Percentiles rank a stretch among this genome's conserved stretches.
Evolutionary conservation across 106 monocot genomes (phyloP).

Genomic region (Triglochin maritima): DNA sequence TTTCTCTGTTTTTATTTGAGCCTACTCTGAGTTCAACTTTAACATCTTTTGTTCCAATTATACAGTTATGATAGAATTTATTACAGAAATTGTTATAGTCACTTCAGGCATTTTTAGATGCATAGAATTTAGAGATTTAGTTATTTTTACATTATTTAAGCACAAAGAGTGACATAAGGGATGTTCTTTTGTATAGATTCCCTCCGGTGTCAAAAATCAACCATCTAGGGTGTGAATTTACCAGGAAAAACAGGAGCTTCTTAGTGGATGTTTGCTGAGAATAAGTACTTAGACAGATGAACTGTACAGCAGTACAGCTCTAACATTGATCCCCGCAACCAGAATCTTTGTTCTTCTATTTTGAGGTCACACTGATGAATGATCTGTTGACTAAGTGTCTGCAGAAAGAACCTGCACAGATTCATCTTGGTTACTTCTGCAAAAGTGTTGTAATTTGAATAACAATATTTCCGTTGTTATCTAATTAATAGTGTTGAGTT

Average conservation of each 20-base stretch:
- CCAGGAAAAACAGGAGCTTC: constrained; percentile 21
- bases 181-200: neutral
- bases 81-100: no score
- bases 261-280: constrained; percentile 22
- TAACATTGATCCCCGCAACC: constrained; percentile 25
- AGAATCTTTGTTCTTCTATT: constrained; percentile 32
- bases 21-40: no score
- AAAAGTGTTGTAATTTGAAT: constrained; percentile 17
- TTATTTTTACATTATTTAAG: neutral
- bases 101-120: no score
- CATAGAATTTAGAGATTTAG: no score
- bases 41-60: no score
- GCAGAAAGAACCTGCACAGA: constrained; percentile 66
- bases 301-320: constrained; percentile 15
- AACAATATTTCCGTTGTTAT: constrained; percentile 3
- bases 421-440: constrained; percentile 39
- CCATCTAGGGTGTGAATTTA: constrained; percentile 23
- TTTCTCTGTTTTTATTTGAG: no score
- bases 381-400: constrained; percentile 31
- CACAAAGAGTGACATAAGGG: neutral
- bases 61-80: no score
- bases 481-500: no score
- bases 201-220: constrained; percentile 8
- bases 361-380: constrained; percentile 19
- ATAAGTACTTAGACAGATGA: constrained; percentile 18